Conservation (phyloP, 306 rosid genomes). For the Casuarina equisetifolia region DNA sequence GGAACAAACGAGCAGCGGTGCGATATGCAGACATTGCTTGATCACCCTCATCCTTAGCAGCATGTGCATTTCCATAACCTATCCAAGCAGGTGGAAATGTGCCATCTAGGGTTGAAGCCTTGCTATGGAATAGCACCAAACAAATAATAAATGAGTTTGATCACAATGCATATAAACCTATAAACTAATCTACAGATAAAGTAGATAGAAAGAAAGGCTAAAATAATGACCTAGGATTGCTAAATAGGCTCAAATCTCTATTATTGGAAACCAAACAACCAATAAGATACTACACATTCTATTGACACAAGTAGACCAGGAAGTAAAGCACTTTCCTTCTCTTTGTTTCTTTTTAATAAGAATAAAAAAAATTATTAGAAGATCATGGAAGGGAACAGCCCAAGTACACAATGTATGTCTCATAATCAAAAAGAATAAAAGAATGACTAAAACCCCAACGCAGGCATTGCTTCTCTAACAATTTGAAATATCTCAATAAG, state of each 20-base stretch:
- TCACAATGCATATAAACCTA: not conserved
- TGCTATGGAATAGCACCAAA: constrained; percentile 47
- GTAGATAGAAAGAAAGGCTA: not conserved
- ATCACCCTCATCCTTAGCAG: constrained; percentile 98
- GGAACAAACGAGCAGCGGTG: constrained; percentile 97
- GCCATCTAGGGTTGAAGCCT: constrained; percentile 90
- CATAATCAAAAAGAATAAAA: not conserved
- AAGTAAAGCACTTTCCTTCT: not conserved
- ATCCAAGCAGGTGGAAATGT: constrained; percentile 97
- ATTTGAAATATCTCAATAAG: not conserved
- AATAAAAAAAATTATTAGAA: not conserved
- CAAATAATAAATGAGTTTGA: not conserved
- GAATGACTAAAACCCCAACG: not conserved
- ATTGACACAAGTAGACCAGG: not conserved
- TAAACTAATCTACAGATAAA: not conserved
- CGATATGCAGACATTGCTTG: constrained; percentile 98
- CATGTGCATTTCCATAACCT: constrained; percentile 89
- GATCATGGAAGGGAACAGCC: not conserved
- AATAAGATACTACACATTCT: not conserved
- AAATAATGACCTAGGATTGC: not conserved
- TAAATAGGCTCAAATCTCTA: not conserved
- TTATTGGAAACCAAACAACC: not conserved
- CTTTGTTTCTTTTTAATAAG: not conserved
- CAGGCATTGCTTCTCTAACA: not conserved
- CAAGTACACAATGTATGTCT: not conserved